phyloP scores from a whole-genome alignment of 371 early-diverging fungal species.

The Mortierella sp. region DNA sequence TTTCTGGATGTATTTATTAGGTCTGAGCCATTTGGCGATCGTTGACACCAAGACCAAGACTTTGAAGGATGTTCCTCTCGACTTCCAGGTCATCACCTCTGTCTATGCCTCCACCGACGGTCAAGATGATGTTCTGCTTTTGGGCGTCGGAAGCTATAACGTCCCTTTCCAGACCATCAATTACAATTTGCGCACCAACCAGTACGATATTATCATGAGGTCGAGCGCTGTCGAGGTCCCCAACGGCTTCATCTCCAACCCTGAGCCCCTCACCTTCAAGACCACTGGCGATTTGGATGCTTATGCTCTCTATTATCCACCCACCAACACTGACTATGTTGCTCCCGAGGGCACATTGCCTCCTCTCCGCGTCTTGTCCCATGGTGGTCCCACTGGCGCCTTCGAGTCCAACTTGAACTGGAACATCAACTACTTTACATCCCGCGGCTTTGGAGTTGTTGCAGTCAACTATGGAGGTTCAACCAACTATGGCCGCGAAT shows the following conservation, averaged over 20 bases:
- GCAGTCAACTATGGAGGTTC: slow-evolving; percentile 88
- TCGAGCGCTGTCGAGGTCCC: slow-evolving; percentile 49
- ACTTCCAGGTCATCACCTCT: slow-evolving; percentile 39
- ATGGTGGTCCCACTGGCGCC: slow-evolving; percentile 79
- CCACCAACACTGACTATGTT: slow-evolving; percentile 71
- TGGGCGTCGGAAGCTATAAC: slow-evolving; percentile 43
- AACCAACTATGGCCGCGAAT: slow-evolving; percentile 80
- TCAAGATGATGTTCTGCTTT: slow-evolving; percentile 33
- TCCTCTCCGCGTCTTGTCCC: slow-evolving; percentile 77
- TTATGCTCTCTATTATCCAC: slow-evolving; percentile 76
- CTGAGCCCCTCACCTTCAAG: slow-evolving; percentile 74
- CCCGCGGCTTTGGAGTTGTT: slow-evolving; percentile 80
- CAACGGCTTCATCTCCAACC: slow-evolving; percentile 69
- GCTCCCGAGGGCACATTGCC: slow-evolving; percentile 70
- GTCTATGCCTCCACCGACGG: slow-evolving; percentile 34
- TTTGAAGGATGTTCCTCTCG: slow-evolving; percentile 58
- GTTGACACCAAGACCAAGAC: slow-evolving; percentile 64
- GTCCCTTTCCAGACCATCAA: slow-evolving; percentile 33
- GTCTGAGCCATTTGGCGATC: slow-evolving; percentile 59
- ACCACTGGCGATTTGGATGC: slow-evolving; percentile 65
- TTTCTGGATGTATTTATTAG: slow-evolving; percentile 5
- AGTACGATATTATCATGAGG: slow-evolving; percentile 38
- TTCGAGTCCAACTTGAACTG: slow-evolving; percentile 59
- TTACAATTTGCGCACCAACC: slow-evolving; percentile 47
- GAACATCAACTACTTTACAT: slow-evolving; percentile 80